Evolutionary conservation across 83 land plant species (phyloP).

Genomic region (Diphasiastrum complanatum): DNA sequence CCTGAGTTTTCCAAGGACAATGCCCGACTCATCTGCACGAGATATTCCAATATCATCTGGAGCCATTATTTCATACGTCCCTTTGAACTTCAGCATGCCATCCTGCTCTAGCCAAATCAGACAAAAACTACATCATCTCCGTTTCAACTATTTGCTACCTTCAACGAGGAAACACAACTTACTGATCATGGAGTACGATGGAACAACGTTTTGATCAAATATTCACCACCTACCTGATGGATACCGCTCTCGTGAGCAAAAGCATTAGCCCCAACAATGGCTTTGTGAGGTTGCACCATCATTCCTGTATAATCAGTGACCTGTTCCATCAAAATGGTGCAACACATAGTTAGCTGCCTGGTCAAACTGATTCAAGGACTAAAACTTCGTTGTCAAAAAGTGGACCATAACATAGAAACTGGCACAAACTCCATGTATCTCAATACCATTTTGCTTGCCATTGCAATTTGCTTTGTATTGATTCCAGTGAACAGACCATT

Average conservation of each 20-base stretch:
- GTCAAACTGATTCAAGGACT: no score
- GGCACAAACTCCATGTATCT: not conserved
- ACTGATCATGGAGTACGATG: no score
- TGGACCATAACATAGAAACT: not conserved
- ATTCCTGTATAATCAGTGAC: slow-evolving; percentile 72
- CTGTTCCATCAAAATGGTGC: slow-evolving; percentile 32
- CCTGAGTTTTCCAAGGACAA: slow-evolving; percentile 94
- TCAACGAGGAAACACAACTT: no score
- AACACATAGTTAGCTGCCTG: no score
- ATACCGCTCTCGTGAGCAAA: slow-evolving; percentile 99
- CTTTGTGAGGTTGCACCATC: slow-evolving; percentile 88
- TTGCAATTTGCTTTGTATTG: slow-evolving; percentile 54
- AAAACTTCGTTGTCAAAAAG: no score
- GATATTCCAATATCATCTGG: slow-evolving; percentile 87
- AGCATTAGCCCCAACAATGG: slow-evolving; percentile 98
- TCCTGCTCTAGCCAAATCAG: no score
- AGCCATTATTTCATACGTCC: slow-evolving; percentile 83
- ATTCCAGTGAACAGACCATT: slow-evolving; percentile 72
- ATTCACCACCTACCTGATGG: slow-evolving; percentile 57
- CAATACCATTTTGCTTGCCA: slow-evolving; percentile 77
- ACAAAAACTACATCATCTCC: no score
- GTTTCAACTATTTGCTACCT: no score
- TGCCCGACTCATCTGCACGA: slow-evolving; percentile 71
- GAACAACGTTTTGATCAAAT: no score
- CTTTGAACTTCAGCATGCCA: slow-evolving; percentile 93